phyloP scores from a whole-genome alignment of 1,284 basidiomycete species.

The Pascua guehoae region DNA sequence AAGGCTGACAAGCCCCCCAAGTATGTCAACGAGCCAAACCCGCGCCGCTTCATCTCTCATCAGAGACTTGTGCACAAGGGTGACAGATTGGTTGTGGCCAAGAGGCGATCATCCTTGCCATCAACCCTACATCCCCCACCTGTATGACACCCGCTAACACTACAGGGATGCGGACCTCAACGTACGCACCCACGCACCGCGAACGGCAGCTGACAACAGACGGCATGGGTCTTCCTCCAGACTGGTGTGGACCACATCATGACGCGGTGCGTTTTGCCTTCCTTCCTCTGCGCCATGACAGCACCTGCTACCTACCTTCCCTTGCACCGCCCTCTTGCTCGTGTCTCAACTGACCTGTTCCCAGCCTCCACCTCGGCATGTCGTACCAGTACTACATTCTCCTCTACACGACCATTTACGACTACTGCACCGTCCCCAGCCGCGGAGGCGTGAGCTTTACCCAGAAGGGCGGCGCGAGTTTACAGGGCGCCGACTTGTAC shows the following conservation, averaged over 20 bases:
- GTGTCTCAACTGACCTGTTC: not conserved
- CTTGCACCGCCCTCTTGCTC: not conserved
- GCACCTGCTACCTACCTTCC: not conserved
- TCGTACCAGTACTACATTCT: constrained; percentile 89
- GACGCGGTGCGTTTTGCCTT: constrained; percentile 57
- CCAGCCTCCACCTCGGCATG: constrained; percentile 74
- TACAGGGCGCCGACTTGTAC: constrained; percentile 94
- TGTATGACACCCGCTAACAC: constrained; percentile 8
- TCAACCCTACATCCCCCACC: not conserved
- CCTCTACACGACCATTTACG: constrained; percentile 90
- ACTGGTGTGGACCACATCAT: constrained; percentile 90
- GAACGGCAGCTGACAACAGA: constrained; percentile 48
- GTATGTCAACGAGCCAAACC: constrained; percentile 22
- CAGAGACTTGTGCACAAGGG: not conserved
- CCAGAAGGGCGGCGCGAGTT: constrained; percentile 74
- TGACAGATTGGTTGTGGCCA: not conserved
- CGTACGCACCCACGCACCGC: constrained; percentile 9
- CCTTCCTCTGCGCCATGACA: not conserved
- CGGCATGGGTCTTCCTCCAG: constrained; percentile 84
- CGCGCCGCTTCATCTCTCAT: not conserved
- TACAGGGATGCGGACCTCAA: constrained; percentile 32
- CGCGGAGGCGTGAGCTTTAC: constrained; percentile 19
- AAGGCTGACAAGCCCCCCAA: constrained; percentile 36
- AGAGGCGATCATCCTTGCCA: not conserved
- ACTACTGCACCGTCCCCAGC: constrained; percentile 71